Percentiles rank a stretch among this genome's conserved stretches.
Evolutionary conservation across 2,329 filamentous ascomycete species (phyloP).

Genomic region (Dothidotthia symphoricarpi): DNA sequence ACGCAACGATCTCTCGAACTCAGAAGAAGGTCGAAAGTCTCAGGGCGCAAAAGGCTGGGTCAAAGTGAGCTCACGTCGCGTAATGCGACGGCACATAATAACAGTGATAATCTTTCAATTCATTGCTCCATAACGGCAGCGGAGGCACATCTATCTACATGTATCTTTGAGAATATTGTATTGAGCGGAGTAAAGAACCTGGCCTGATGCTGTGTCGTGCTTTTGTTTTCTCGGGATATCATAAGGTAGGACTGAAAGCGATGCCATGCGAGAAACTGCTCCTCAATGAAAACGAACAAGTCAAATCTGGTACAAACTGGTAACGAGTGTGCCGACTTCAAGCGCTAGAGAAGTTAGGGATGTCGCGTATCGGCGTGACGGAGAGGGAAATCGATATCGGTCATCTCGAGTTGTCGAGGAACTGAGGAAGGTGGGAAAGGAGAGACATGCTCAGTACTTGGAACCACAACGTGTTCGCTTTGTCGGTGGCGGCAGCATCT

Average conservation of each 20-base stretch:
- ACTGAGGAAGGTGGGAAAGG: slow-evolving; percentile 3
- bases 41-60: slow-evolving; percentile 24
- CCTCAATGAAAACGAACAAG: slow-evolving; percentile 5
- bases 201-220: slow-evolving; percentile 1
- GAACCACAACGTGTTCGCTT: slow-evolving; percentile 36
- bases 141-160: slow-evolving; percentile 3
- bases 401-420: no score
- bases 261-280: not conserved
- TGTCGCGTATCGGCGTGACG: no score
- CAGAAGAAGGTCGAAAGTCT: slow-evolving; percentile 25
- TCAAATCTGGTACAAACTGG: no score
- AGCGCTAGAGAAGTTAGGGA: slow-evolving; percentile 10
- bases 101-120: slow-evolving; percentile 1
- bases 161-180: no score
- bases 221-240: slow-evolving; percentile 10
- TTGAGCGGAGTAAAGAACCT: not conserved
- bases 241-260: slow-evolving; percentile 5
- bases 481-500: slow-evolving; percentile 15
- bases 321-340: slow-evolving; percentile 16
- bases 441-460: slow-evolving; percentile 10
- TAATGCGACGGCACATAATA: not conserved
- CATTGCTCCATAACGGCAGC: slow-evolving; percentile 1
- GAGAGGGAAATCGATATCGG: no score
- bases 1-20: slow-evolving; percentile 24
- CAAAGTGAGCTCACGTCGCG: slow-evolving; percentile 11